Percentiles rank a stretch among this genome's conserved stretches.
These are phyloP conservation scores for Hymenotorrendiella dingleyae DNA, from an alignment of 2,329 filamentous ascomycete species.

Conservation along the genomic window DNA sequence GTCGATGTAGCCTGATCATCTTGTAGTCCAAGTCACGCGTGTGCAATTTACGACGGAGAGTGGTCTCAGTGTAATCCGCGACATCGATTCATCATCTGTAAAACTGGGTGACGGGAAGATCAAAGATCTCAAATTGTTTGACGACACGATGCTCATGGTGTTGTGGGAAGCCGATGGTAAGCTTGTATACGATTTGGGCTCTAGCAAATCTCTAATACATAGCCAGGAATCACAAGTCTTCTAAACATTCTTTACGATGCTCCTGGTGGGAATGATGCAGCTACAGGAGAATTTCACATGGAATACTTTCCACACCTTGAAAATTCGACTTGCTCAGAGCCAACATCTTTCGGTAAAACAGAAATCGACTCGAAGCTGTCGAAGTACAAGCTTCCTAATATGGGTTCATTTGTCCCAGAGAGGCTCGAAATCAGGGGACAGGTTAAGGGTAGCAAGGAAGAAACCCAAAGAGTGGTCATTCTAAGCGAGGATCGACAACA, in stretches of 20 bases:
- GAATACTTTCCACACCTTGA: conserved; percentile 10
- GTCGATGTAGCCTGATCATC: conserved; percentile 2
- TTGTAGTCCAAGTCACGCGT: conserved; percentile 26
- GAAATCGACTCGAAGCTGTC: conserved; percentile 16
- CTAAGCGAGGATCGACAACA: conserved; percentile 22
- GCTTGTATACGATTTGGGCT: neutral
- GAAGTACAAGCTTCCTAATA: conserved; percentile 11
- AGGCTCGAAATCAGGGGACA: conserved; percentile 21
- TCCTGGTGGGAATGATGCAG: neutral
- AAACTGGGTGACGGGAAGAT: conserved; percentile 27
- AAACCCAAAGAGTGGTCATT: conserved; percentile 21
- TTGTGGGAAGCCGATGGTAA: conserved; percentile 27
- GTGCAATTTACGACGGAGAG: conserved; percentile 24
- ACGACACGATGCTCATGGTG: conserved; percentile 23
- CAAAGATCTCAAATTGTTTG: conserved; percentile 28
- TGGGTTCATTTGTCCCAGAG: conserved; percentile 19
- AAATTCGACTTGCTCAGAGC: conserved; percentile 1
- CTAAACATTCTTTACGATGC: conserved; percentile 22
- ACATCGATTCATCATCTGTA: conserved; percentile 17
- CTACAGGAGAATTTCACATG: conserved; percentile 2
- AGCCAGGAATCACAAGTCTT: conserved; percentile 16
- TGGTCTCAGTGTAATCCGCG: conserved; percentile 25
- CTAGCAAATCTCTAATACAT: neutral
- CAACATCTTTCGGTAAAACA: conserved; percentile 14
- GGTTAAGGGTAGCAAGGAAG: conserved; percentile 3